Base-by-base conservation (phyloP, 140 eudicot genomes). In the Stevia rebaudiana region DNA sequence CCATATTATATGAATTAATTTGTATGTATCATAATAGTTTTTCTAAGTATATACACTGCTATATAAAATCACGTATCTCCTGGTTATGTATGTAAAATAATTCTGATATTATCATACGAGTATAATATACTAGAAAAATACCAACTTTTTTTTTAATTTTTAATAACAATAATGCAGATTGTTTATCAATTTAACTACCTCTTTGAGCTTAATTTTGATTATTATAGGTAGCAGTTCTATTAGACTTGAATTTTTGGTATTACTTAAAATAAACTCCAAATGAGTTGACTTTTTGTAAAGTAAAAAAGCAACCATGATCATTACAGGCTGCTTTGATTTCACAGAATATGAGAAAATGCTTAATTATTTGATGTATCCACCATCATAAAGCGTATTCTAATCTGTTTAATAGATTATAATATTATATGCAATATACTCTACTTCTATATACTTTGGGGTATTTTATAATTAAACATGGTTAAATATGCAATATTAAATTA, bases 231-330 rank as follows among this genome's bases (percentile, higher is more conserved):
- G 24, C 49, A 37, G 39, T 11, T 52, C 37, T n/a, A 49, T 52
- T 52, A 7, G 19, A 37, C 61, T 25, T 24, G 39, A 53, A 25
- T 13, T 24, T 52, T 24, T 24, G 7, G 37, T 25, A 24, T 53
- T 0, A n/a, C 39, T 53, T 1, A 53, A 53, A 53, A 24, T 7
- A 13, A 53, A 53, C 9, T 24, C 60, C 17, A 24, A 25, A 53
- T 41, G 79, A 39, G 79, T 74, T 74, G 79, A 74, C 79, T 74
- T 74, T 73, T 48, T 40, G 13, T 56, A 74, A 74, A 74, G 74
- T 25, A 12, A 74, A 74, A 74, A 74, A 67, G 74, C 54, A 58
- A 56, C 22, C 63, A 73, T 74, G 35, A 60, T 15, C 63, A 66
- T 74, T 44, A 60, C 18, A 68, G 72, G 37, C 65, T 73, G 71